Percentiles rank a stretch among this genome's conserved stretches.
phyloP scores from a whole-genome alignment of 331 rosid genomes.

The Quercus lobata region DNA sequence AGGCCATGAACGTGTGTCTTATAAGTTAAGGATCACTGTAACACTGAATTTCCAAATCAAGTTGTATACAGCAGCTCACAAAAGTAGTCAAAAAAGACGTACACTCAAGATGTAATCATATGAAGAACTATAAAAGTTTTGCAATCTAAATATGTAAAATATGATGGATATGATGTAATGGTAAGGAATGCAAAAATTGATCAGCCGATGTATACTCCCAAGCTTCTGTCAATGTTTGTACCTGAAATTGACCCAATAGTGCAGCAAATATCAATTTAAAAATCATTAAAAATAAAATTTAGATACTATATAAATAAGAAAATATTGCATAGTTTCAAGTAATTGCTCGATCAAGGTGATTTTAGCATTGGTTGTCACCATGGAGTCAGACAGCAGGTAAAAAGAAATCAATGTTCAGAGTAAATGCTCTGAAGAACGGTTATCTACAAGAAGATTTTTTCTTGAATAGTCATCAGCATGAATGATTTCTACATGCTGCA shows the following conservation, averaged over 20 bases:
- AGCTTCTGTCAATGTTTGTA: conserved; percentile 75
- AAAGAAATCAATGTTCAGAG: neutral
- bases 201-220: conserved; percentile 85
- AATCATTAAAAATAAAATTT: neutral
- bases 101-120: neutral
- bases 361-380: neutral
- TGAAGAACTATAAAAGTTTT: conserved; percentile 2
- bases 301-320: neutral
- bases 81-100: neutral
- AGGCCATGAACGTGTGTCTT: conserved; percentile 85
- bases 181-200: conserved; percentile 78
- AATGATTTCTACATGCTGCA: conserved; percentile 3
- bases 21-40: conserved; percentile 49
- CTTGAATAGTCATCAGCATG: neutral
- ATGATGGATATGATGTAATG: conserved; percentile 89
- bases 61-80: neutral
- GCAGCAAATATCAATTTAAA: conserved; percentile 2
- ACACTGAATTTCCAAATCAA: conserved; percentile 9
- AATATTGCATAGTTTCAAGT: conserved; percentile 4
- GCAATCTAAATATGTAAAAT: conserved; percentile 7
- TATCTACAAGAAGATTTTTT: neutral
- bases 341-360: neutral
- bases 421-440: neutral
- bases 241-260: conserved; percentile 54
- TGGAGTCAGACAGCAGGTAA: neutral